Base-by-base conservation (phyloP, 345 rosid species). In the Euclidium syriacum region DNA sequence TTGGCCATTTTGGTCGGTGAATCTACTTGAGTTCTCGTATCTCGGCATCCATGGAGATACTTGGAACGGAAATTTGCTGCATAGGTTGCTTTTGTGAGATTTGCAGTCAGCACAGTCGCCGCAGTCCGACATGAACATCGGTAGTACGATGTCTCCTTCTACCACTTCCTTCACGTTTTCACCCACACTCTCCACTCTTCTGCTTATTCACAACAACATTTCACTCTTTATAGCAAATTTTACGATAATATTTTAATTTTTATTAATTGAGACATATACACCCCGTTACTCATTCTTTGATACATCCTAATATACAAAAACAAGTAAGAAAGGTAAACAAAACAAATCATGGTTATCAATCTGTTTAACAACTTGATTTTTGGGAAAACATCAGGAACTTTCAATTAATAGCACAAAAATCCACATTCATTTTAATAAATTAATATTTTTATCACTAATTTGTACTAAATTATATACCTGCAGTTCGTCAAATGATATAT, bases 181-280 rank as follows among this genome's bases (percentile, higher is more conserved):
- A 7, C 98, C 98, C 0, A 88, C 81, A 68, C 98, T 91, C 72
- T 91, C 98, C 35, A 91, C 95, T 7, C 78, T 68, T 68, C 98
- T 86, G 68, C 36, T 39, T 55, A 6, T 16, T 62, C 52, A 70
- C 10, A 35, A 51, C 12, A 20, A 53, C 29, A 41, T 19, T 41
- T 7, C 3, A 40, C 19, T 40, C 1, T 12, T 17, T 3, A 40
- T 2, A 12, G 4, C 5, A 40, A 40, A 17, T n/a, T 4, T 12
- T 17, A 40, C 6, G 10, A 9, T 2, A 17, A n/a, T 1, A 1
- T n/a, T 5, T 40, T n/a, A 5, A 2, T 5, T 40, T 40, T 17
- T 11, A 17, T n/a, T n/a, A n/a, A n/a, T n/a, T n/a, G n/a, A n/a
- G n/a, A n/a, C n/a, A n/a, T n/a, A n/a, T n/a, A n/a, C n/a, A n/a